Conservation (phyloP, 164 flowering plant species). For the Vitis vinifera region DNA sequence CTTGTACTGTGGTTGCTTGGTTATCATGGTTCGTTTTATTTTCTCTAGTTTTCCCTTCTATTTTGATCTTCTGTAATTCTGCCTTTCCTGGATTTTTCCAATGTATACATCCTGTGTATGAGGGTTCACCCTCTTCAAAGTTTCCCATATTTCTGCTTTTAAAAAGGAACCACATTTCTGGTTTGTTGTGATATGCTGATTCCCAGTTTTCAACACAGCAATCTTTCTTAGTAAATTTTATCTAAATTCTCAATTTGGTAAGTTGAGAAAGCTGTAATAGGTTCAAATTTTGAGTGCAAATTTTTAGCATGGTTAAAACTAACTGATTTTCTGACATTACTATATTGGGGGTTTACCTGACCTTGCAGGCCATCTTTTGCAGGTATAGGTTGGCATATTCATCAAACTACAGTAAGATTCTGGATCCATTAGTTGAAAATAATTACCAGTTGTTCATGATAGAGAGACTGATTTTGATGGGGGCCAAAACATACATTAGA, state of each 20-base stretch:
- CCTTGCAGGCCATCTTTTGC: slow-evolving; percentile 18
- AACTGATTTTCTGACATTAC: not conserved
- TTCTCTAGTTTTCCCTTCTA: too few relatives aligned
- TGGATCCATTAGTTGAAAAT: slow-evolving; percentile 83
- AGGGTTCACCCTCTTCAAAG: too few relatives aligned
- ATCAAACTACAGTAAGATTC: slow-evolving; percentile 73
- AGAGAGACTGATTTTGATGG: slow-evolving; percentile 80
- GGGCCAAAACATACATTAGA: slow-evolving; percentile 76
- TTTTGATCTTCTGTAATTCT: too few relatives aligned
- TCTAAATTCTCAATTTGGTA: not conserved
- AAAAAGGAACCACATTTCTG: too few relatives aligned
- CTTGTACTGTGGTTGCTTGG: too few relatives aligned
- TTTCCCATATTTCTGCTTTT: too few relatives aligned
- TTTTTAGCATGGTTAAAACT: not conserved
- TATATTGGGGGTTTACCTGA: slow-evolving; percentile 1
- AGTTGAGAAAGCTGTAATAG: not conserved
- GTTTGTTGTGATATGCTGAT: too few relatives aligned
- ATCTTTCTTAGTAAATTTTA: too few relatives aligned
- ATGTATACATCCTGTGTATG: too few relatives aligned
- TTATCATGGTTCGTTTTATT: too few relatives aligned
- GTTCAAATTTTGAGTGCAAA: not conserved
- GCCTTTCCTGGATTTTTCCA: too few relatives aligned
- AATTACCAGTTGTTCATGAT: slow-evolving; percentile 93
- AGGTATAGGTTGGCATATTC: slow-evolving; percentile 93
- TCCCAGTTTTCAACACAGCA: too few relatives aligned